Percentiles rank a stretch among this genome's conserved stretches.
phyloP scores from a whole-genome alignment of 1,284 basidiomycete genomes.

The Cerrena zonata region DNA sequence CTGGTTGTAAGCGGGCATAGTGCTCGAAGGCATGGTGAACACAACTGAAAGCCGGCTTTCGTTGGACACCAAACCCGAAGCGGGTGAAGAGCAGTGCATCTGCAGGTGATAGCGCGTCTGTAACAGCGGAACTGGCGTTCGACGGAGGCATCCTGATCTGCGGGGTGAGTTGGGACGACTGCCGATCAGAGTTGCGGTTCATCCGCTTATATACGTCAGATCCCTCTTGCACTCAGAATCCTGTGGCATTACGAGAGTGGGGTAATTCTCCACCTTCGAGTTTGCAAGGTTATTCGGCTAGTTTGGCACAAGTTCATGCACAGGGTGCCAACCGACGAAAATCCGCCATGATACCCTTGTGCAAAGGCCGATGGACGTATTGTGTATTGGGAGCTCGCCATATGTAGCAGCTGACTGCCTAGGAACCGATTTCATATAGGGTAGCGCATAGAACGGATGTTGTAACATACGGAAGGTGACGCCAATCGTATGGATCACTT shows the following conservation, averaged over 20 bases:
- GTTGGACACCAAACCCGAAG: constrained; percentile 39
- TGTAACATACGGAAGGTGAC: neutral
- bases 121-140: constrained; percentile 3
- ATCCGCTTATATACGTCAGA: neutral
- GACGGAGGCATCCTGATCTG: constrained; percentile 10
- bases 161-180: neutral
- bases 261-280: constrained; percentile 1
- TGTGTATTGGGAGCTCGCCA: neutral
- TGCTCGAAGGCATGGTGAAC: constrained; percentile 55
- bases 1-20: constrained; percentile 36
- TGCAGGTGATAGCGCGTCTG: constrained; percentile 27
- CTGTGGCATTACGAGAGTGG: neutral
- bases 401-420: constrained; percentile 1
- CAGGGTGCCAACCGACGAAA: constrained; percentile 6
- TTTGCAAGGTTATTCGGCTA: neutral
- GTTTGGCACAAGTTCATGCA: neutral
- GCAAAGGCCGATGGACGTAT: neutral
- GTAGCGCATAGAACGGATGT: constrained; percentile 2
- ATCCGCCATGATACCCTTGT: neutral
- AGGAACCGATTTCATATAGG: neutral
- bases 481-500: neutral
- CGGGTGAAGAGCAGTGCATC: constrained; percentile 41
- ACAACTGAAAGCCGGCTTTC: constrained; percentile 38
- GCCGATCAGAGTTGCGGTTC: neutral
- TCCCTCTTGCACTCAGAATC: neutral